Base-by-base conservation (phyloP, 1,284 basidiomycete species). In the Cutaneotrichosporon dermatis region DNA sequence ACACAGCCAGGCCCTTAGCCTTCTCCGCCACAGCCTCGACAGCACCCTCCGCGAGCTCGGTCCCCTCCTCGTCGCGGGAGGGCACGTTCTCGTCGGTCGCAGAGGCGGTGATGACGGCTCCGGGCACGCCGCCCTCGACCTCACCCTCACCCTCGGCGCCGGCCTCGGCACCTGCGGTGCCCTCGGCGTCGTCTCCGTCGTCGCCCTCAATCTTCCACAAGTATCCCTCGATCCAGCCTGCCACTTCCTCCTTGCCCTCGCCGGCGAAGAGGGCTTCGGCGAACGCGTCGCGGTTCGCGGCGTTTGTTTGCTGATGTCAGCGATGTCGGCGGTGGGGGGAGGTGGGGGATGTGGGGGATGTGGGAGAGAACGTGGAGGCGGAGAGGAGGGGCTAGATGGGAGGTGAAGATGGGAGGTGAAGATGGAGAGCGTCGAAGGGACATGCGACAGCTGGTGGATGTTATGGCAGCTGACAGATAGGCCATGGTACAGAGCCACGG, bases 161-260 rank as follows among this genome's bases (percentile, higher is more conserved):
- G 25, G 25, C 25, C 25, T 25, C 25, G 25, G 25, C 25, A 25
- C 25, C 25, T 25, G 25, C 25, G 25, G 25, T 25, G 25, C 25
- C 25, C 39, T 60, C 52, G 39, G 43, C 60, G 4, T 60, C 54
- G 15, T 51, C 62, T n/a, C 54, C 48, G n/a, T 45, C 56, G 5
- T 15, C 53, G 12, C 74, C 74, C 63, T 76, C 75, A 3, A 56
- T 59, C 45, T 65, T 64, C 60, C 69, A 76, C 13, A 79, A 55
- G 63, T 69, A 79, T 10, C 76, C 77, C 61, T 79, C 77, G 41
- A 79, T 77, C 72, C 73, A 79, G 11, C 77, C 77, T 33, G 77
- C 71, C 12, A 77, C 75, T 61, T 79, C 75, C 63, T 79, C 77
- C 59, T 76, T 76, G 54, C 77, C 77, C 63, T 79, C 76, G 39